Conservation (phyloP, 441 rosid species). For the Pelargonium citronellum region DNA sequence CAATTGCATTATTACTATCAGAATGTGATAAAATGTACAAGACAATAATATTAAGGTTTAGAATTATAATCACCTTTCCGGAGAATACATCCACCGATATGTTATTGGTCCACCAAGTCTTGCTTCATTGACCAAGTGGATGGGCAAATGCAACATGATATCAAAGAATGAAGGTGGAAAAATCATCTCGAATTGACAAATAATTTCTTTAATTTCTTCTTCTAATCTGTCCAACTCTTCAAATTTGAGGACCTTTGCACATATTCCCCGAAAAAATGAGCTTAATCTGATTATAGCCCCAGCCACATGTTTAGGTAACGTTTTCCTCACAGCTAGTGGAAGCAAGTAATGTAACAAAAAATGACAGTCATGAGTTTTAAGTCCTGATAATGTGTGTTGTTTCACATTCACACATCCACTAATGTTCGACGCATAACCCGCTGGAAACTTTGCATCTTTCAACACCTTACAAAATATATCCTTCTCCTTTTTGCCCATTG, state of each 20-base stretch:
- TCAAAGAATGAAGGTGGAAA: slow-evolving; percentile 11
- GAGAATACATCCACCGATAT: slow-evolving; percentile 10
- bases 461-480: background rate
- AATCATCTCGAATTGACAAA: slow-evolving; percentile 5
- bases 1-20: too few relatives aligned
- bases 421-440: slow-evolving; percentile 8
- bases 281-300: background rate
- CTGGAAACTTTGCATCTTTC: background rate
- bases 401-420: background rate
- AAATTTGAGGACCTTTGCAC: background rate
- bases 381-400: background rate
- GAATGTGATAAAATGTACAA: too few relatives aligned
- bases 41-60: too few relatives aligned
- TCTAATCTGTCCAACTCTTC: background rate
- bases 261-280: background rate
- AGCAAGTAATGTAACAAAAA: slow-evolving; percentile 5
- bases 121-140: slow-evolving; percentile 7
- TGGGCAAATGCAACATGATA: slow-evolving; percentile 12
- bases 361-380: slow-evolving; percentile 21
- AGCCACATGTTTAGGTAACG: background rate
- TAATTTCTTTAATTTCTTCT: background rate
- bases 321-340: background rate
- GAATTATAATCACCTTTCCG: background rate
- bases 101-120: background rate
- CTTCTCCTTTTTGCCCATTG: background rate